phyloP scores from a whole-genome alignment of 768 basidiomycete species.

The Royoungia palumana region DNA sequence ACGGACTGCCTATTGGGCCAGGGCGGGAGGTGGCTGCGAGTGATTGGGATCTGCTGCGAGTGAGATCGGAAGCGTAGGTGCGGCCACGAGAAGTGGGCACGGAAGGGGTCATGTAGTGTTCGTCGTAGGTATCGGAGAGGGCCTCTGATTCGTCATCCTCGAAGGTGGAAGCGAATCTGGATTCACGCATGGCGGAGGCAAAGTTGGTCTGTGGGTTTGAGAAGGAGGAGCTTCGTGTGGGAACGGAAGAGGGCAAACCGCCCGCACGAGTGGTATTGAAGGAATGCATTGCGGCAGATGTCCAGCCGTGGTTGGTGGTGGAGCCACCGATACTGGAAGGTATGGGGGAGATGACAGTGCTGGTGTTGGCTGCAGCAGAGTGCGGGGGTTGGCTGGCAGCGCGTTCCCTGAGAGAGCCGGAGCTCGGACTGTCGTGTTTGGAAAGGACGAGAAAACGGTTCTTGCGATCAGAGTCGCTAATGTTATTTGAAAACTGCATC shows the following conservation, averaged over 20 bases:
- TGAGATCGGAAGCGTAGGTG: conserved; percentile 58
- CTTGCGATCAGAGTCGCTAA: conserved; percentile 47
- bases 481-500: conserved; percentile 27
- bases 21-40: conserved; percentile 59
- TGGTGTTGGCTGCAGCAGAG: no score
- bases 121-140: conserved; percentile 61
- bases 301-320: background rate
- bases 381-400: conserved; percentile 64
- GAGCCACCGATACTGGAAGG: background rate
- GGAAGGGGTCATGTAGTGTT: conserved; percentile 47
- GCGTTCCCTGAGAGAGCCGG: conserved; percentile 52
- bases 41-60: conserved; percentile 74
- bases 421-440: conserved; percentile 27
- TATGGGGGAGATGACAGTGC: no score
- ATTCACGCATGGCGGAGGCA: conserved; percentile 62
- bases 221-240: conserved; percentile 68
- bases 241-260: conserved; percentile 49
- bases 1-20: conserved; percentile 49
- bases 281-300: conserved; percentile 33
- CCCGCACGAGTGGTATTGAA: conserved; percentile 39
- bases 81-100: conserved; percentile 48
- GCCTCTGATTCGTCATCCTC: conserved; percentile 78
- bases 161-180: conserved; percentile 69
- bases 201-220: conserved; percentile 57
- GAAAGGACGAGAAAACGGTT: conserved; percentile 53